A percentile compares a stretch with the other conserved stretches of the same genome.
phyloP scores from a whole-genome alignment of 2,329 filamentous ascomycete species.

The Trichothecium roseum region DNA sequence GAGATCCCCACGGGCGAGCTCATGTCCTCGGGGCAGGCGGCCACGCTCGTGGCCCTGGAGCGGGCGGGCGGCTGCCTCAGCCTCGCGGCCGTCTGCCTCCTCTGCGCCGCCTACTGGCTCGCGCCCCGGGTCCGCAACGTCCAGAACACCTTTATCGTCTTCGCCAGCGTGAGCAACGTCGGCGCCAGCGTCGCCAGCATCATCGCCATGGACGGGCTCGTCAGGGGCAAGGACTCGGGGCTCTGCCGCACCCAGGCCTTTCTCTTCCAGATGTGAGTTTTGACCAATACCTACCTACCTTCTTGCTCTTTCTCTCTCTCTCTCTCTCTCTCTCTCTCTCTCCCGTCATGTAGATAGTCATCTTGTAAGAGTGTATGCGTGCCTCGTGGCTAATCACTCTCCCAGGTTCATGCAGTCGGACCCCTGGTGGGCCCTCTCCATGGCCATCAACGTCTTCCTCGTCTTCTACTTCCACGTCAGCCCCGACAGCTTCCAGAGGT shows the following conservation, averaged over 20 bases:
- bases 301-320: not conserved
- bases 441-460: constrained; percentile 74
- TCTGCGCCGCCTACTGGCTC: constrained; percentile 40
- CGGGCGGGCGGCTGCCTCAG: constrained; percentile 43
- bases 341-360: constrained; percentile 37
- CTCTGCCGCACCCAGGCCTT: constrained; percentile 54
- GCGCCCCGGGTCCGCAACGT: constrained; percentile 45
- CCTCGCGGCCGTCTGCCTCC: constrained; percentile 36
- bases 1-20: constrained; percentile 10
- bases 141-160: constrained; percentile 52
- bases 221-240: constrained; percentile 36
- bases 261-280: constrained; percentile 55
- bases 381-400: too few species aligned
- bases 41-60: constrained; percentile 36
- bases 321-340: constrained; percentile 16
- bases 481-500: constrained; percentile 59
- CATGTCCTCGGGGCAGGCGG: constrained; percentile 24
- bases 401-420: constrained; percentile 67
- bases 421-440: constrained; percentile 68
- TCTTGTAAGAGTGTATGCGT: constrained; percentile 1
- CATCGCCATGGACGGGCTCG: constrained; percentile 57
- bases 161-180: constrained; percentile 49
- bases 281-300: not conserved
- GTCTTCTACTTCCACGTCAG: constrained; percentile 51
- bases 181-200: constrained; percentile 56